These are phyloP conservation scores for Colletotrichum liriopes DNA, from an alignment of 2,329 filamentous ascomycete species.

Conservation along the genomic window DNA sequence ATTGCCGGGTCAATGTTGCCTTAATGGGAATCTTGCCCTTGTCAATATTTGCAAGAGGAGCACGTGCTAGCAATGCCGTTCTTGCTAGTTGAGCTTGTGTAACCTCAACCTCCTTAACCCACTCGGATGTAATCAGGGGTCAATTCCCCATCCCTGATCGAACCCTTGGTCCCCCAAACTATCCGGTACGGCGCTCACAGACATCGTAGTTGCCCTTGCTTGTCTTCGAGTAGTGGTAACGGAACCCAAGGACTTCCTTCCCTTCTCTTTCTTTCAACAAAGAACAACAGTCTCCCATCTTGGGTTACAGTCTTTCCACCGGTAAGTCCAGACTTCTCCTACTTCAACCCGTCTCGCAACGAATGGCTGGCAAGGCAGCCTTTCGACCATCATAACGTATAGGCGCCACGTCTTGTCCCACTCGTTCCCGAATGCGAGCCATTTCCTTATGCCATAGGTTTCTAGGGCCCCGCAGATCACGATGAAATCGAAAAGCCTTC, in stretches of 20 bases:
- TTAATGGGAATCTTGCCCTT: conserved; percentile 2
- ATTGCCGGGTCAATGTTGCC: background rate
- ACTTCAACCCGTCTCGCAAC: background rate
- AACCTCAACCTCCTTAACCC: conserved; percentile 25
- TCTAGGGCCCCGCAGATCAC: conserved; percentile 12
- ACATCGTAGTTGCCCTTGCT: conserved; percentile 4
- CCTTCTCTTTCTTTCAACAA: conserved; percentile 4
- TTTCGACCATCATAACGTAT: background rate
- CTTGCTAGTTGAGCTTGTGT: conserved; percentile 21
- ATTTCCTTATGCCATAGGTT: background rate
- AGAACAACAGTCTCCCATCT: background rate
- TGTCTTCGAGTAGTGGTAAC: background rate
- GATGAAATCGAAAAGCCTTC: background rate
- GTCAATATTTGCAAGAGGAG: background rate
- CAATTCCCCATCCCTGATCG: conserved; percentile 13
- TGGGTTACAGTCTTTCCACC: conserved; percentile 1
- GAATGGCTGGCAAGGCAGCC: background rate
- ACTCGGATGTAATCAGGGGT: conserved; percentile 17
- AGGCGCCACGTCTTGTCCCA: background rate
- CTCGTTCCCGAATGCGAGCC: background rate
- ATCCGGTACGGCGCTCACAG: background rate
- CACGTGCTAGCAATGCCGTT: conserved; percentile 1
- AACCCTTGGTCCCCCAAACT: background rate
- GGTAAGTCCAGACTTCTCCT: background rate
- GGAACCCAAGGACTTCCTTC: background rate